These are phyloP conservation scores for Chytriomyces sp. DNA, from an alignment of 192 early-diverging fungal species.

Conservation along the genomic window DNA sequence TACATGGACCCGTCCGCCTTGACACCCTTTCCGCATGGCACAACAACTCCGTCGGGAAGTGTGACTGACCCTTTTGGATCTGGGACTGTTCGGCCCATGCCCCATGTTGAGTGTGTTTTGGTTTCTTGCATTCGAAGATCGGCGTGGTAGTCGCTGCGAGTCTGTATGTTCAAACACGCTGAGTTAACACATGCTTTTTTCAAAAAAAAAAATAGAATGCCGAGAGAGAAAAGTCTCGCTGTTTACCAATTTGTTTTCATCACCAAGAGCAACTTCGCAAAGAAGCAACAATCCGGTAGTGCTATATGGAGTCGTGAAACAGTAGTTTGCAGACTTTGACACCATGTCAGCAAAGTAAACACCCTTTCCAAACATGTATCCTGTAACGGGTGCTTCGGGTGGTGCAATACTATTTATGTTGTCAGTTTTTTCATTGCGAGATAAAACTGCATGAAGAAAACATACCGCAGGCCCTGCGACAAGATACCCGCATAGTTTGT, in stretches of 20 bases:
- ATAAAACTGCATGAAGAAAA: not conserved
- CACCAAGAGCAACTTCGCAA: constrained; percentile 80
- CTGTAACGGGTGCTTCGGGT: constrained; percentile 71
- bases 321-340: constrained; percentile 77
- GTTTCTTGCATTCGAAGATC: constrained; percentile 40
- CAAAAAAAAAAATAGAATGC: not conserved
- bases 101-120: constrained; percentile 68
- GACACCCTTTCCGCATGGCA: constrained; percentile 57
- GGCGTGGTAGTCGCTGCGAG: constrained; percentile 63
- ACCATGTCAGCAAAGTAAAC: constrained; percentile 85
- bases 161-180: not conserved
- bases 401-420: constrained; percentile 58
- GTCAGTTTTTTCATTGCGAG: not conserved
- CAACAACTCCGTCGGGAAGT: constrained; percentile 54
- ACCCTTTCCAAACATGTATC: constrained; percentile 83
- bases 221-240: not conserved
- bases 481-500: constrained; percentile 81
- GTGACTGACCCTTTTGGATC: constrained; percentile 49
- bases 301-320: constrained; percentile 43
- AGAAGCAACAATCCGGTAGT: constrained; percentile 69
- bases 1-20: not conserved
- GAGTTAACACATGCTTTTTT: not conserved
- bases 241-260: constrained; percentile 38
- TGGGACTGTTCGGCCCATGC: constrained; percentile 63
- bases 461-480: constrained; percentile 58